phyloP scores from a whole-genome alignment of 306 rosid species.

The Macrotyloma uniflorum region DNA sequence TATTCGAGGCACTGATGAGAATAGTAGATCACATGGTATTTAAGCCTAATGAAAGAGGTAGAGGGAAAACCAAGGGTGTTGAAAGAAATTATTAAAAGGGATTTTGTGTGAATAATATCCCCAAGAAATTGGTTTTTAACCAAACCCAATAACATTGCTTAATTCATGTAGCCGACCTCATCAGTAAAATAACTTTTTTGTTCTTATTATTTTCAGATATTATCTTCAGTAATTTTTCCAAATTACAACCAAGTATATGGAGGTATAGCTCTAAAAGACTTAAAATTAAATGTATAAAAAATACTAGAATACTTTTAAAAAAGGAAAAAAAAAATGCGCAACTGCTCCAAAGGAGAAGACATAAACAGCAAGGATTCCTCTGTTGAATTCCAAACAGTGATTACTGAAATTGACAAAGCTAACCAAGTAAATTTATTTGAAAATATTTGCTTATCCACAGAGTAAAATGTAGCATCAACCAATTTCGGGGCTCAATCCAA shows the following conservation, averaged over 20 bases:
- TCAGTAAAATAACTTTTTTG: neutral
- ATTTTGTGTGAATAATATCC: neutral
- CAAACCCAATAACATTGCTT: neutral
- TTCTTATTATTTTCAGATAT: neutral
- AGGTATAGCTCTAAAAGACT: neutral
- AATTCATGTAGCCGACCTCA: neutral
- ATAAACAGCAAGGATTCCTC: neutral
- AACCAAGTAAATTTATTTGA: neutral
- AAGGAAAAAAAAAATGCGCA: neutral
- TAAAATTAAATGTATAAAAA: neutral
- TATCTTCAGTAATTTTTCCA: neutral
- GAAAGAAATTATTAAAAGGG: neutral
- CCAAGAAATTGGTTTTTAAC: neutral
- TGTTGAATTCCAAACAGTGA: neutral
- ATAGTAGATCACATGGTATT: neutral
- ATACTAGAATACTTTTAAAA: neutral
- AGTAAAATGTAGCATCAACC: slow-evolving; percentile 1
- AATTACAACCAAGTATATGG: neutral
- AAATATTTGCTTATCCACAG: neutral
- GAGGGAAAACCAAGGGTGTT: neutral
- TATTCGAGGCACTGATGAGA: neutral
- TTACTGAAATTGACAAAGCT: neutral
- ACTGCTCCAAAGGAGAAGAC: neutral
- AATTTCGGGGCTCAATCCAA: neutral
- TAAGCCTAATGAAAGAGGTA: neutral